Base-by-base conservation (phyloP, 2,329 filamentous ascomycete species). In the Cercospora berteroae region DNA sequence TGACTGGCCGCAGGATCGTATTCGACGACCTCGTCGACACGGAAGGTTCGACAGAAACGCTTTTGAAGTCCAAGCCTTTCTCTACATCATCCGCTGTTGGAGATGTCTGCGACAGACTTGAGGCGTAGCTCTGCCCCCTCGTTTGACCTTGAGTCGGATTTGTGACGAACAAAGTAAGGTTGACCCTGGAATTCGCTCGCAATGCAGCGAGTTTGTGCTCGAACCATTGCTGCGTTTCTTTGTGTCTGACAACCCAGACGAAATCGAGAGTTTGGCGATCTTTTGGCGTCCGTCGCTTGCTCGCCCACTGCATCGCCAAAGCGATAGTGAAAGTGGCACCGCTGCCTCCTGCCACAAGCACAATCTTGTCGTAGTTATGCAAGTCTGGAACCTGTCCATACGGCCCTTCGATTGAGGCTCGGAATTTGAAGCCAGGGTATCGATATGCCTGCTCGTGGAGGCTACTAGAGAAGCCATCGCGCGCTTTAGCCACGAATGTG, bases 311-410 rank as follows among this genome's bases (percentile, higher is more conserved):
- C 23, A 88, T 77, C 59, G 87, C 85, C 10, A 87, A 74, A 1
- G 86, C 86, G 23, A 87, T 75, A 0, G 83, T 85, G 69, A 86
- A 88, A 0, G 85, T 86, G 16, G 83, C 84, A 1, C 88, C 88
- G 60, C 85, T 88, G 20, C 85, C 85, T 12, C 87, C 87, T n/a
- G 87, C 85, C 5, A 89, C 75, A 1, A 89, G 76, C 1, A 89
- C 77, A 2, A 88, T 80, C 69, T 83, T 87, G 69, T 88, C 86
- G 67, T 88, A 89, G 67, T 87, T 85, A 39, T 82, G 80, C n/a
- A 87, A 77, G 0, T 72, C 65, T 0, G 75, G 74, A 4, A 71
- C 68, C 12, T 68, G 56, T 9, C 75, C 75, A 64, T 77, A 77
- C 0, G 75, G 74, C 8, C 75, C 75, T 39, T 76, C 75, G 9